Conservation (phyloP, 2,329 filamentous ascomycete genomes). For the Fusarium sp. region DNA sequence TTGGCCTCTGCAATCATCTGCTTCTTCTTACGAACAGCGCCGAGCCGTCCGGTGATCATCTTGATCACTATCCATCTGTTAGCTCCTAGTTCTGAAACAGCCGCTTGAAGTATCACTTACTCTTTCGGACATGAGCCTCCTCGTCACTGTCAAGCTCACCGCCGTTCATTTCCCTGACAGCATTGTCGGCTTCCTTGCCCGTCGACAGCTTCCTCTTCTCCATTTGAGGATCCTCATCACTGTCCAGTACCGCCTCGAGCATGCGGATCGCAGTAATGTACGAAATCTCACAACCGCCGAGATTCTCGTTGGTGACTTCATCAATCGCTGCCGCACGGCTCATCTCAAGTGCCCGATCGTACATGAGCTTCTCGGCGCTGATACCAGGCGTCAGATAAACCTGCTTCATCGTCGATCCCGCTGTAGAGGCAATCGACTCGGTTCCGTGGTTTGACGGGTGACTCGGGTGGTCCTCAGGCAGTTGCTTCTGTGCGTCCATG, state of each 20-base stretch:
- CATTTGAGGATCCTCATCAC: constrained; percentile 69
- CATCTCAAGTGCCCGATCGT: constrained; percentile 97
- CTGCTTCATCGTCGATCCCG: constrained; percentile 77
- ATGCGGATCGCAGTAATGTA: constrained; percentile 95
- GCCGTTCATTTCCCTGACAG: constrained; percentile 50
- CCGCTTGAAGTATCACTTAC: constrained; percentile 60
- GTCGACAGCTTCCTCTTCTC: constrained; percentile 50
- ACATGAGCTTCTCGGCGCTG: constrained; percentile 97
- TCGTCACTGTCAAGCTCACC: constrained; percentile 75
- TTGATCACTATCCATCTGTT: constrained; percentile 64
- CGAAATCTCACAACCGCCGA: constrained; percentile 88
- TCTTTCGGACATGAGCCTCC: constrained; percentile 77
- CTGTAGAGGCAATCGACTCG: constrained; percentile 67
- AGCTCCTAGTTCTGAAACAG: constrained; percentile 18
- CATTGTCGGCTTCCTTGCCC: constrained; percentile 57
- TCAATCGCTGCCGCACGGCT: constrained; percentile 94
- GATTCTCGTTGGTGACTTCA: constrained; percentile 91
- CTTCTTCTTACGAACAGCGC: constrained; percentile 70
- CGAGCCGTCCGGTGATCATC: constrained; percentile 70
- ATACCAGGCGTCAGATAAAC: constrained; percentile 89
- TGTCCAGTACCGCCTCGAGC: constrained; percentile 93
- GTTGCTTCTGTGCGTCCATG: constrained; percentile 83
- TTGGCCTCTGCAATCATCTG: constrained; percentile 71
- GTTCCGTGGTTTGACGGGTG: constrained; percentile 83
- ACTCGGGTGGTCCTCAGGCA: constrained; percentile 86